phyloP scores from a whole-genome alignment of 345 rosid genomes.

The Syzygium aqueum region DNA sequence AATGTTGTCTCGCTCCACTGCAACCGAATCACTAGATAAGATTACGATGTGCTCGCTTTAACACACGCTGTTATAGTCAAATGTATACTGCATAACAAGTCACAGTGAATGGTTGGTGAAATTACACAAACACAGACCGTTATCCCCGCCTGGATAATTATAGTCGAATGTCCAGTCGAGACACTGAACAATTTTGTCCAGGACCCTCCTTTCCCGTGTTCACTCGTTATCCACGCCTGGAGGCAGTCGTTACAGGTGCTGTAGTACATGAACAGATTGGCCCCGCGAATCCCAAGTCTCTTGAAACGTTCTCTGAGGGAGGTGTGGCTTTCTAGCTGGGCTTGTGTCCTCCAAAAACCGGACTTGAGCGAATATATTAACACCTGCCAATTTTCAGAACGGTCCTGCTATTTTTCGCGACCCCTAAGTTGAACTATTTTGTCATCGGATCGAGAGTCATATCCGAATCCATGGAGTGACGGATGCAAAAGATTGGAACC shows the following conservation, averaged over 20 bases:
- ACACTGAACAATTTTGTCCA: constrained; percentile 1
- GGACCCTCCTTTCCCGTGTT: background rate
- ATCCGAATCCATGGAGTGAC: background rate
- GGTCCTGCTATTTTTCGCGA: background rate
- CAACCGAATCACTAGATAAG: background rate
- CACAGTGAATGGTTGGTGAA: background rate
- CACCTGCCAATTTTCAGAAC: background rate
- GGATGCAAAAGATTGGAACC: background rate
- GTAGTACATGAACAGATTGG: background rate
- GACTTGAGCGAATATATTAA: background rate
- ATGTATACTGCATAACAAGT: background rate
- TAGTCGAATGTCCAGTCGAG: background rate
- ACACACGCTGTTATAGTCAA: background rate
- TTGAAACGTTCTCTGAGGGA: background rate
- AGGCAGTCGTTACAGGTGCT: background rate
- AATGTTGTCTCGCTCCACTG: background rate
- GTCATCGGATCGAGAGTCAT: background rate
- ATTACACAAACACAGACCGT: no score
- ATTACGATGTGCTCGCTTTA: no score
- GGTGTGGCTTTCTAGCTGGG: no score
- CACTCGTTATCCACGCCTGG: constrained; percentile 1
- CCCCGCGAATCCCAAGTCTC: background rate
- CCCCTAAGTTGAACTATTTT: background rate
- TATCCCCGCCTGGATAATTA: no score
- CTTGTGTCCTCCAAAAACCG: constrained; percentile 1